phyloP scores from a whole-genome alignment of 345 rosid genomes.

The Citrus cavaleriei region DNA sequence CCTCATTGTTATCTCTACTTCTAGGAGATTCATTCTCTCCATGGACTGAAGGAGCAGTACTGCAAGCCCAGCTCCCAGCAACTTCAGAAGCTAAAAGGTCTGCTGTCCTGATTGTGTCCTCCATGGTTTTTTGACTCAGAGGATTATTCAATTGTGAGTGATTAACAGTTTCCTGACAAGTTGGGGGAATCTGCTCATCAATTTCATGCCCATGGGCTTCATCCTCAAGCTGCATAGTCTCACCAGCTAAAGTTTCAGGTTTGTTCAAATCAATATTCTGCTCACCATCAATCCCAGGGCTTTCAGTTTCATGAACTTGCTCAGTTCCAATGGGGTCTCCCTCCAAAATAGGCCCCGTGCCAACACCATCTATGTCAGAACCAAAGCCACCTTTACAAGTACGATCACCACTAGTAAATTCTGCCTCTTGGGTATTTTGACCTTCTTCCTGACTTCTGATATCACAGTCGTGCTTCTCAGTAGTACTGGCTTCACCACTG shows the following conservation, averaged over 20 bases:
- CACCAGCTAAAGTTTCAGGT: slow-evolving; percentile 43
- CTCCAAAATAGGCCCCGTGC: slow-evolving; percentile 50
- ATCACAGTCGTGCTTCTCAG: slow-evolving; percentile 87
- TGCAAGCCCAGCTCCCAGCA: slow-evolving; percentile 82
- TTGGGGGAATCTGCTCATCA: slow-evolving; percentile 30
- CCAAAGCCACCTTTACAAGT: slow-evolving; percentile 68
- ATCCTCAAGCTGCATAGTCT: slow-evolving; percentile 80
- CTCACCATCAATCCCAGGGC: slow-evolving; percentile 45
- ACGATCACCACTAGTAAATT: slow-evolving; percentile 47
- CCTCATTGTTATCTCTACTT: slow-evolving; percentile 43
- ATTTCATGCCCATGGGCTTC: slow-evolving; percentile 50
- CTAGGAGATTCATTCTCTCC: slow-evolving; percentile 68
- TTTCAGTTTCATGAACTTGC: slow-evolving; percentile 75
- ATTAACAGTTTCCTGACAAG: slow-evolving; percentile 16
- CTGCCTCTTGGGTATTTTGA: slow-evolving; percentile 79
- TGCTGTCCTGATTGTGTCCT: slow-evolving; percentile 64
- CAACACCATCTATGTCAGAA: slow-evolving; percentile 69
- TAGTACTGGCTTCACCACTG: slow-evolving; percentile 64
- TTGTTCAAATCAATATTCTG: slow-evolving; percentile 36
- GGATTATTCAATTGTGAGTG: slow-evolving; percentile 31
- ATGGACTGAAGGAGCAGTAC: slow-evolving; percentile 79
- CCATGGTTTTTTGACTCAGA: slow-evolving; percentile 34
- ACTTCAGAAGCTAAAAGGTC: slow-evolving; percentile 91
- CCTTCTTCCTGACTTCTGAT: slow-evolving; percentile 62
- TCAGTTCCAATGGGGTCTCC: slow-evolving; percentile 68